Percentiles rank a stretch among this genome's conserved stretches.
phyloP scores from a whole-genome alignment of 2,329 filamentous ascomycete species.

The Ophiognomonia clavigignenti-juglandacearum region DNA sequence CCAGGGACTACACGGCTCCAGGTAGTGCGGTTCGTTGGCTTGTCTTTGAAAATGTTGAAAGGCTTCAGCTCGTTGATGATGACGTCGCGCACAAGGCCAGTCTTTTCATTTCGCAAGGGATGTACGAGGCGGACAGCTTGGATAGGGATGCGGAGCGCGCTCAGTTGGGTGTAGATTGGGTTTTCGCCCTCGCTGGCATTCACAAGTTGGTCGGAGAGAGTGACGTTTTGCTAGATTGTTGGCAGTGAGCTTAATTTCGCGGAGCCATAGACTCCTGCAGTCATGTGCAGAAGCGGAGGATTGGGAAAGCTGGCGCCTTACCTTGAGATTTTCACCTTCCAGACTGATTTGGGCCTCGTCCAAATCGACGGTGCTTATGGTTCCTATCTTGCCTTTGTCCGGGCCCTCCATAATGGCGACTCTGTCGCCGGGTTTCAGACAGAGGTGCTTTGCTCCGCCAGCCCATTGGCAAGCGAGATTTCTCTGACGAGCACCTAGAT shows the following conservation, averaged over 20 bases:
- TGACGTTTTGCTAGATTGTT: slow-evolving; percentile 27
- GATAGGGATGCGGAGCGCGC: slow-evolving; percentile 58
- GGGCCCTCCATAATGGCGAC: slow-evolving; percentile 75
- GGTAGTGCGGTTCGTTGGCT: slow-evolving; percentile 39
- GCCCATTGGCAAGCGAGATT: slow-evolving; percentile 46
- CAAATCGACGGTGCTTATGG: slow-evolving; percentile 53
- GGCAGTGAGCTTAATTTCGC: too few species aligned
- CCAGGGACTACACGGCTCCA: slow-evolving; percentile 63
- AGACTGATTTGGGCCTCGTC: slow-evolving; percentile 56
- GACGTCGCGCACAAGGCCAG: slow-evolving; percentile 64
- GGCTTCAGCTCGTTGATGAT: slow-evolving; percentile 68
- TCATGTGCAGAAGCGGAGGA: not conserved
- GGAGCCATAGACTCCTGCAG: too few species aligned
- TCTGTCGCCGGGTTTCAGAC: slow-evolving; percentile 65
- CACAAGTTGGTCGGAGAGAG: slow-evolving; percentile 35
- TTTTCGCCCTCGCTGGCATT: slow-evolving; percentile 23
- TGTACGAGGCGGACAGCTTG: slow-evolving; percentile 76
- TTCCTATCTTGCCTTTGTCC: slow-evolving; percentile 79
- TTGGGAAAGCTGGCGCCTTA: slow-evolving; percentile 33
- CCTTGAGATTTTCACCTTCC: slow-evolving; percentile 54
- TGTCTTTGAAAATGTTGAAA: slow-evolving; percentile 44
- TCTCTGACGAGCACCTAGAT: slow-evolving; percentile 28
- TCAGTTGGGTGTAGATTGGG: slow-evolving; percentile 33
- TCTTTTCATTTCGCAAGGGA: slow-evolving; percentile 62
- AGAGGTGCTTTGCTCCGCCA: slow-evolving; percentile 52